A percentile compares a stretch with the other conserved stretches of the same genome.
Evolutionary conservation across 192 early-diverging fungal genomes (phyloP).

Genomic region (Physocladia obscura): DNA sequence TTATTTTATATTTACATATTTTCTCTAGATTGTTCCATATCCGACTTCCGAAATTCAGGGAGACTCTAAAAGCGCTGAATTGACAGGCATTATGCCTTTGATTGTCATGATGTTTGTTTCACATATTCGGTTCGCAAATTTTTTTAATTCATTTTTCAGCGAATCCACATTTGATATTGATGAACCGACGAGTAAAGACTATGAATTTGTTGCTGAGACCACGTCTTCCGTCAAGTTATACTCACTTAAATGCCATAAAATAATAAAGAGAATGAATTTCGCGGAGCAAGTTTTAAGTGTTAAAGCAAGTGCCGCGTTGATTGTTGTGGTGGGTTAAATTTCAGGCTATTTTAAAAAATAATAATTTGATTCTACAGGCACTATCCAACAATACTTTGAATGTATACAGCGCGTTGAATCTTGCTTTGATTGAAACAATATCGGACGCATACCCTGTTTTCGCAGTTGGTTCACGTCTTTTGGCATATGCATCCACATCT

Average conservation of each 20-base stretch:
- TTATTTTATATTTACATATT: neutral
- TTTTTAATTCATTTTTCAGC: constrained; percentile 31
- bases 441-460: constrained; percentile 61
- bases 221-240: constrained; percentile 48
- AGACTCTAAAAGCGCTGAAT: neutral
- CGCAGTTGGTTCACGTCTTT: constrained; percentile 62
- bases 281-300: constrained; percentile 47
- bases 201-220: neutral
- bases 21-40: neutral
- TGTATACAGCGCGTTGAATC: constrained; percentile 51
- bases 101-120: constrained; percentile 1
- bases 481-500: constrained; percentile 70
- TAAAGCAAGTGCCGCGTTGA: constrained; percentile 55
- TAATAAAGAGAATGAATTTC: constrained; percentile 51
- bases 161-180: constrained; percentile 49
- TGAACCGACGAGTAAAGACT: constrained; percentile 44
- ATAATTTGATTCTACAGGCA: neutral
- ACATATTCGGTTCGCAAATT: constrained; percentile 24
- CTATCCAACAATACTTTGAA: constrained; percentile 33
- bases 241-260: constrained; percentile 55
- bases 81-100: neutral
- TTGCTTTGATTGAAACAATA: constrained; percentile 41
- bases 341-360: neutral
- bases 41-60: neutral
- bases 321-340: constrained; percentile 61